Evolutionary conservation across 2,329 filamentous ascomycete genomes (phyloP).

Genomic region (Nothopassalora personata): DNA sequence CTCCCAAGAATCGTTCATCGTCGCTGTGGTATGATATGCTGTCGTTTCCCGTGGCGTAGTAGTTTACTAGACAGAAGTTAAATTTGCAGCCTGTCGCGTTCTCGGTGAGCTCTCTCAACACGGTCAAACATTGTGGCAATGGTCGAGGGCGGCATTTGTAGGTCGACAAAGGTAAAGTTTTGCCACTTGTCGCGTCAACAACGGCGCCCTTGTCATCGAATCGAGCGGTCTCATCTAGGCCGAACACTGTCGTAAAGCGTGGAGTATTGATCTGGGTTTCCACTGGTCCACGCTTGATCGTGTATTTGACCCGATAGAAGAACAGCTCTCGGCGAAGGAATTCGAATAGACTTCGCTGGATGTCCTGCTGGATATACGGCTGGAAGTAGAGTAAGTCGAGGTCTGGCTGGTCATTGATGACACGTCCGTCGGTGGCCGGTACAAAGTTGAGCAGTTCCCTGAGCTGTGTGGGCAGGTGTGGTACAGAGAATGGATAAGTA

Average conservation of each 20-base stretch:
- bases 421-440: conserved; percentile 46
- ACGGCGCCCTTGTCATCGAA: conserved; percentile 44
- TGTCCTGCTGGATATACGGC: conserved; percentile 59
- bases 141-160: conserved; percentile 62
- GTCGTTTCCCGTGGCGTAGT: conserved; percentile 71
- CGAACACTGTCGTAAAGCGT: conserved; percentile 58
- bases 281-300: conserved; percentile 60
- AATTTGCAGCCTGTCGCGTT: conserved; percentile 60
- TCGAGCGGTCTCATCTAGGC: conserved; percentile 57
- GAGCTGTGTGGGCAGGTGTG: conserved; percentile 44
- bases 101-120: conserved; percentile 59
- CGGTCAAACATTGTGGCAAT: conserved; percentile 63
- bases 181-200: conserved; percentile 41
- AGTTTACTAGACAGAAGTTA: conserved; percentile 79
- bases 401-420: conserved; percentile 62
- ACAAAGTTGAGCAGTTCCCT: conserved; percentile 38
- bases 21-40: conserved; percentile 77
- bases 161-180: conserved; percentile 39
- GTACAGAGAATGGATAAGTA: conserved; percentile 51
- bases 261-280: conserved; percentile 59
- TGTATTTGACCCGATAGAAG: conserved; percentile 50
- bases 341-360: conserved; percentile 58
- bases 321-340: conserved; percentile 67
- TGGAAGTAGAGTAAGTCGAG: conserved; percentile 71
- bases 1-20: conserved; percentile 70